A percentile compares a stretch with the other conserved stretches of the same genome.
phyloP scores from a whole-genome alignment of 75 land plant genomes.

The Selaginella tamariscina region DNA sequence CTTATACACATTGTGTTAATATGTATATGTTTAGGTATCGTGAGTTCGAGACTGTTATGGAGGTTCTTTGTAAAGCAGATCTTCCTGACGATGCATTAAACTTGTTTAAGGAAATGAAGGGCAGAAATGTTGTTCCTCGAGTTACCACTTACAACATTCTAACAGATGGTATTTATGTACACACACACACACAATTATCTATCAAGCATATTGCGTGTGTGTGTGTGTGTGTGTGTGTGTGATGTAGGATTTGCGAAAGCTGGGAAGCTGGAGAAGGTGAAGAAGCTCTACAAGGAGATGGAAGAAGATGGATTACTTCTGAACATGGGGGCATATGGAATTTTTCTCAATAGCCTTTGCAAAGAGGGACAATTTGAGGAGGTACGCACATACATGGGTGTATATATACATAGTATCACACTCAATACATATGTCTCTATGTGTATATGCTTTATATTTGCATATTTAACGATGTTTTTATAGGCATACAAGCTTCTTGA shows the following conservation, averaged over 20 bases:
- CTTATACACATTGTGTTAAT: too few species aligned
- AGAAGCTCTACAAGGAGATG: not conserved
- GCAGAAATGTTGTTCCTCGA: not conserved
- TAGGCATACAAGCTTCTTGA: not conserved
- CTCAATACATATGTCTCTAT: too few species aligned
- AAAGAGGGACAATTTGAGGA: not conserved
- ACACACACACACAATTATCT: too few species aligned
- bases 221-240: too few species aligned
- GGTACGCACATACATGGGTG: too few species aligned
- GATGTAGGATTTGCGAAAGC: slow-evolving; percentile 3
- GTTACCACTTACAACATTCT: not conserved
- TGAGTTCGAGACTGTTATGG: not conserved
- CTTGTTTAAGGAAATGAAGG: not conserved
- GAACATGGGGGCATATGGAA: not conserved
- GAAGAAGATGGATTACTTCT: not conserved
- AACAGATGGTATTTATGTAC: not conserved
- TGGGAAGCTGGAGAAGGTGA: not conserved
- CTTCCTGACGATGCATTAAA: not conserved
- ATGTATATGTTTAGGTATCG: too few species aligned
- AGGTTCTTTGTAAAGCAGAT: not conserved
- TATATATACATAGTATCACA: too few species aligned
- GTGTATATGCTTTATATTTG: too few species aligned
- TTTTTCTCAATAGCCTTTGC: not conserved
- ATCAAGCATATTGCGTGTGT: too few species aligned
- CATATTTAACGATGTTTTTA: too few species aligned